Evolutionary conservation across 2,329 filamentous ascomycete species (phyloP).

Genomic region (Thermoascus crustaceus): DNA sequence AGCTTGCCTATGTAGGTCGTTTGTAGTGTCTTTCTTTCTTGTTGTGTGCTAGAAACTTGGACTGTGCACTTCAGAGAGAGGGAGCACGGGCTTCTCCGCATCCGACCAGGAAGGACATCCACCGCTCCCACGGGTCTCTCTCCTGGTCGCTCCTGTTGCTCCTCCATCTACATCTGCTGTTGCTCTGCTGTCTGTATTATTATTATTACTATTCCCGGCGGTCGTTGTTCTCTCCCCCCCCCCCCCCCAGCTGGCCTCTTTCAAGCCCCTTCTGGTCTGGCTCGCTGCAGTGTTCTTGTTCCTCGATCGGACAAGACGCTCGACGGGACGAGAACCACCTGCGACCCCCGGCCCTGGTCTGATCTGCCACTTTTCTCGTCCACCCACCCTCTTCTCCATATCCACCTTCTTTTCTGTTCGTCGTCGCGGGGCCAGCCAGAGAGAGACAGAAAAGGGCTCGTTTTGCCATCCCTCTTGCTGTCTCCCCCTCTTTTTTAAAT

Average conservation of each 20-base stretch:
- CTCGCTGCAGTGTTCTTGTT: not conserved
- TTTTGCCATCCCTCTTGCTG: not conserved
- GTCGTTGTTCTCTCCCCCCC: no score
- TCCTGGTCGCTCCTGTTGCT: no score
- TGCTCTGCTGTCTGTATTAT: conserved; percentile 1
- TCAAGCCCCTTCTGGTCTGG: not conserved
- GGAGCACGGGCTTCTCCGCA: not conserved
- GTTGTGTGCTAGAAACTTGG: no score
- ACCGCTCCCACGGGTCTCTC: not conserved
- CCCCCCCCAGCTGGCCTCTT: no score
- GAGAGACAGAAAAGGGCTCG: not conserved
- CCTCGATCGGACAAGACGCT: not conserved
- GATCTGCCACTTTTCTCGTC: conserved; percentile 1
- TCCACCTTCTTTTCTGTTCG: conserved; percentile 1
- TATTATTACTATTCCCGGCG: no score
- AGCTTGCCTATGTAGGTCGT: no score
- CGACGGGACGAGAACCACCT: not conserved
- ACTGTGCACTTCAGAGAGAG: no score
- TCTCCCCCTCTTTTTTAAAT: not conserved
- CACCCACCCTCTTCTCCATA: not conserved
- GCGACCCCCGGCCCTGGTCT: not conserved
- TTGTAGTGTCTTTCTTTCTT: no score
- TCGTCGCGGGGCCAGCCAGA: not conserved
- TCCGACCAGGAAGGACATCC: not conserved
- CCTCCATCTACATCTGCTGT: not conserved